Conservation (phyloP, 768 basidiomycete species). For the Rhodotorula babjevae region DNA sequence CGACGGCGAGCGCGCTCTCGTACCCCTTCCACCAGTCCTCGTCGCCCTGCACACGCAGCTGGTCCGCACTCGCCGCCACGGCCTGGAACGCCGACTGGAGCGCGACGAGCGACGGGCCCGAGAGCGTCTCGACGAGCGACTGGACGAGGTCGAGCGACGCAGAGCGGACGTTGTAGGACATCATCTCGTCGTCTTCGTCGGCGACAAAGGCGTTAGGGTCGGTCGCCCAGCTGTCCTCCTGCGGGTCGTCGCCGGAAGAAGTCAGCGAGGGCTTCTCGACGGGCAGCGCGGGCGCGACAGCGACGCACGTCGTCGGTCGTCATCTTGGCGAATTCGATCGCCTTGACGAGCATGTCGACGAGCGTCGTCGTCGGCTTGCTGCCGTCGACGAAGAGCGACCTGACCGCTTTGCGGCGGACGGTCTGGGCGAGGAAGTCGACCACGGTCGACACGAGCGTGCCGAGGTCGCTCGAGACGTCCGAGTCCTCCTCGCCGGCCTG, state of each 20-base stretch:
- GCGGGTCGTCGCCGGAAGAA: background rate
- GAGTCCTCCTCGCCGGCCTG: slow-evolving; percentile 64
- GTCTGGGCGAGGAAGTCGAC: slow-evolving; percentile 72
- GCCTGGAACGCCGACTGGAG: slow-evolving; percentile 33
- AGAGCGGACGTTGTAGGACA: slow-evolving; percentile 72
- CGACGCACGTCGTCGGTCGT: slow-evolving; percentile 70
- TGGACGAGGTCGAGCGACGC: slow-evolving; percentile 74
- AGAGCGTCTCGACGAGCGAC: slow-evolving; percentile 28
- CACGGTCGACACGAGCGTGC: slow-evolving; percentile 70
- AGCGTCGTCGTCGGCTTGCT: slow-evolving; percentile 43
- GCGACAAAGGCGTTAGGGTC: slow-evolving; percentile 89
- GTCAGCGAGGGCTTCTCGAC: too few relatives aligned
- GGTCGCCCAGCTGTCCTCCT: slow-evolving; percentile 87
- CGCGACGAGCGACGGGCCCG: slow-evolving; percentile 8
- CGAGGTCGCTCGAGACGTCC: slow-evolving; percentile 58
- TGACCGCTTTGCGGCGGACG: slow-evolving; percentile 61
- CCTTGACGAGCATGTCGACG: slow-evolving; percentile 53
- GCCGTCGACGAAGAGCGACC: slow-evolving; percentile 57
- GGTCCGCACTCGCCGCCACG: slow-evolving; percentile 7
- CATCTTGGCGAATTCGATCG: slow-evolving; percentile 76
- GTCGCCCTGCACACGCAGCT: slow-evolving; percentile 17
- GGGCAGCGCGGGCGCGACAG: too few relatives aligned
- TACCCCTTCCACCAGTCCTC: slow-evolving; percentile 67
- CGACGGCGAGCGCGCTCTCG: slow-evolving; percentile 58
- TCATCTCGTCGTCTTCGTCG: slow-evolving; percentile 88